phyloP scores from a whole-genome alignment of 495 filamentous ascomycete species.

The Cudoniella acicularis region DNA sequence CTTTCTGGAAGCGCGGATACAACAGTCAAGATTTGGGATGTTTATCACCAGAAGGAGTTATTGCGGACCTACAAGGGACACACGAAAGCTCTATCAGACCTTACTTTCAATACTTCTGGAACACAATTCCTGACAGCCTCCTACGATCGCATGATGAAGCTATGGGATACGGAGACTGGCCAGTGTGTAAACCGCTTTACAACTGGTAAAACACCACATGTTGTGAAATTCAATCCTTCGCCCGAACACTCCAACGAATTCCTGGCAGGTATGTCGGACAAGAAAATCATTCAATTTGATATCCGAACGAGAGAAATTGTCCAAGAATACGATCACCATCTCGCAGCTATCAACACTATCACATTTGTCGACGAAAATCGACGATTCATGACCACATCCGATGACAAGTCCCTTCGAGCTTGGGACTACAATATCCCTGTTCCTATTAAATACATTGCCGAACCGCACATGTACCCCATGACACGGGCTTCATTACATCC shows the following conservation, averaged over 20 bases:
- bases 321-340: conserved; percentile 97
- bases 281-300: conserved; percentile 98
- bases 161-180: conserved; percentile 98
- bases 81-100: conserved; percentile 83
- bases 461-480: conserved; percentile 95
- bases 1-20: conserved; percentile 82
- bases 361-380: conserved; percentile 93
- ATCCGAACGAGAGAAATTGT: conserved; percentile 74
- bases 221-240: conserved; percentile 86
- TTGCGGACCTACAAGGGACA: conserved; percentile 89
- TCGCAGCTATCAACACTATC: conserved; percentile 96
- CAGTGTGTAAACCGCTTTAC: conserved; percentile 81
- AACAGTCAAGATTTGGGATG: conserved; percentile 92
- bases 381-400: conserved; percentile 94
- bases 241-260: conserved; percentile 80
- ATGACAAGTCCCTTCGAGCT: conserved; percentile 91
- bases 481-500: conserved; percentile 79
- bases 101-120: conserved; percentile 80
- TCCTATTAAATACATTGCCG: conserved; percentile 70
- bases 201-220: conserved; percentile 91
- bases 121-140: conserved; percentile 85
- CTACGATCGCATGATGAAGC: conserved; percentile 91
- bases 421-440: conserved; percentile 99
- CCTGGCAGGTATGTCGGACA: conserved; percentile 93
- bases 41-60: conserved; percentile 82